Conservation (phyloP, 352 stramenopile genomes). For the Globisporangium megalacanthum region DNA sequence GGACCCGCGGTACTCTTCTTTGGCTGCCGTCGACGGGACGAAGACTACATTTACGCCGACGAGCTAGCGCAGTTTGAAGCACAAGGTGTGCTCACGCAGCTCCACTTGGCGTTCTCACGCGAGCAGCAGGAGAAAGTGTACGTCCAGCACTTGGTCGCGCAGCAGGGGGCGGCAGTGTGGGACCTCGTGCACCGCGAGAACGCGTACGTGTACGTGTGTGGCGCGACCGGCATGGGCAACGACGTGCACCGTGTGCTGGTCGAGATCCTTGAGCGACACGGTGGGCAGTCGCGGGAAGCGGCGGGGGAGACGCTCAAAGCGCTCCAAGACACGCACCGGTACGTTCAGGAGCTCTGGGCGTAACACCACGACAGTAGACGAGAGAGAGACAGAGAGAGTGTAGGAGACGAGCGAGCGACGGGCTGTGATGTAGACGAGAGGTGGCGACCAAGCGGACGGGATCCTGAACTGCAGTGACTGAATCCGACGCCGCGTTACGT, state of each 20-base stretch:
- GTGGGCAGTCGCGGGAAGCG: constrained; percentile 40
- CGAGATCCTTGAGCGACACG: constrained; percentile 71
- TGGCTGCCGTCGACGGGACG: constrained; percentile 75
- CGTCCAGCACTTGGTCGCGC: constrained; percentile 93
- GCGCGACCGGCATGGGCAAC: constrained; percentile 95
- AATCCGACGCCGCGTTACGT: background rate
- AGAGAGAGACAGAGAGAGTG: no score
- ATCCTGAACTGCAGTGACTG: background rate
- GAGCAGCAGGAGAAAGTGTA: constrained; percentile 95
- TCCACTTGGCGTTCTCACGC: constrained; percentile 95
- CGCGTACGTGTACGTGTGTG: constrained; percentile 97
- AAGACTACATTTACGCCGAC: constrained; percentile 89
- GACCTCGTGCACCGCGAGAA: constrained; percentile 51
- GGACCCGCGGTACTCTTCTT: constrained; percentile 93
- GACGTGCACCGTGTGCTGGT: constrained; percentile 93
- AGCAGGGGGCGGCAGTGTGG: constrained; percentile 64
- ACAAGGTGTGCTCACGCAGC: constrained; percentile 83
- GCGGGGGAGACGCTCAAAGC: constrained; percentile 86
- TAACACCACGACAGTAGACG: constrained; percentile 12
- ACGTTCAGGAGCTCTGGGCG: constrained; percentile 96
- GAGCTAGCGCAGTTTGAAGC: constrained; percentile 88
- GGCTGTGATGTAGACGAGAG: no score
- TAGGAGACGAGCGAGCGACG: no score
- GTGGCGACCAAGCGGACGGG: no score
- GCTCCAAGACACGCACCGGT: constrained; percentile 85